A percentile compares a stretch with the other conserved stretches of the same genome.
Evolutionary conservation across 1,284 basidiomycete species (phyloP).

Genomic region (Pulveroboletus ridleyi): DNA sequence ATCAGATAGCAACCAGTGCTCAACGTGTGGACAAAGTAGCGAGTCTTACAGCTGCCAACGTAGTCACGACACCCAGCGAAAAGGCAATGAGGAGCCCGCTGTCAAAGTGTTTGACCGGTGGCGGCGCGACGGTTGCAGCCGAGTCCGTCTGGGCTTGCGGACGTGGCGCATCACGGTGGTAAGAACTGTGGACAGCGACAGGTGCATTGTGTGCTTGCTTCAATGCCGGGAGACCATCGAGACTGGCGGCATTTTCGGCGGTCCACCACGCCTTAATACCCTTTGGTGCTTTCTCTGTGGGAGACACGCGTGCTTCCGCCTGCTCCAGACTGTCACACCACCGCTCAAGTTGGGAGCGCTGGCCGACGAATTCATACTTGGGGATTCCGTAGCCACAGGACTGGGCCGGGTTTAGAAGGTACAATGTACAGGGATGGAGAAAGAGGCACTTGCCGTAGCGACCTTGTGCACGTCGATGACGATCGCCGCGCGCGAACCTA

Average conservation of each 20-base stretch:
- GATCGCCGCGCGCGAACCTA: conserved; percentile 59
- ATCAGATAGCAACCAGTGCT: neutral
- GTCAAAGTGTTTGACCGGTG: conserved; percentile 10
- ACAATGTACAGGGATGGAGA: no score
- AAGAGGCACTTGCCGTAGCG: conserved; percentile 45
- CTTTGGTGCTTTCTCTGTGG: conserved; percentile 25
- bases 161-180: conserved; percentile 27
- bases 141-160: neutral
- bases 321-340: conserved; percentile 32
- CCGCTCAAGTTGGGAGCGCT: conserved; percentile 51
- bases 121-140: neutral
- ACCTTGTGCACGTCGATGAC: conserved; percentile 39
- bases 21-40: conserved; percentile 13
- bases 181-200: conserved; percentile 29
- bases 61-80: conserved; percentile 30
- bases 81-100: conserved; percentile 31
- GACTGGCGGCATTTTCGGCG: conserved; percentile 44
- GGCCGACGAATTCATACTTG: conserved; percentile 51
- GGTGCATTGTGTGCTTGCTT: conserved; percentile 6
- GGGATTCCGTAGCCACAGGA: conserved; percentile 39
- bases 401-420: conserved; percentile 33
- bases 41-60: conserved; percentile 21
- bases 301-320: conserved; percentile 19
- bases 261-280: conserved; percentile 54
- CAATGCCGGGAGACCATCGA: conserved; percentile 53